Conservation (phyloP, 371 early-diverging fungal genomes). For the Syncephalis fuscata region DNA sequence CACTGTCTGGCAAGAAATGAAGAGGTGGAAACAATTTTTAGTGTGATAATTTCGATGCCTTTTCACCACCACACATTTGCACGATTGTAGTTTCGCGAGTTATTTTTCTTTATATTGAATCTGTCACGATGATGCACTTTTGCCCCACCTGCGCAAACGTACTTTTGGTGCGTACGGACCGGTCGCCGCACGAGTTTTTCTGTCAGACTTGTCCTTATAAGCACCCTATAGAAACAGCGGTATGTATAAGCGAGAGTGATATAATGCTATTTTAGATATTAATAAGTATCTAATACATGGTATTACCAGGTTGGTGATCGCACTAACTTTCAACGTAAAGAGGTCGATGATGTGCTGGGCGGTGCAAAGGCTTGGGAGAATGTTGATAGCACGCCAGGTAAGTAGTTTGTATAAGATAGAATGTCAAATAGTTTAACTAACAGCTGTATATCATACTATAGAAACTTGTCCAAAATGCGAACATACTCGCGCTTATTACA, state of each 20-base stretch:
- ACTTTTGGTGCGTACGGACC: not conserved
- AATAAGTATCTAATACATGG: too few relatives aligned
- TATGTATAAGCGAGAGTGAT: slow-evolving; percentile 8
- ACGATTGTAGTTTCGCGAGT: too few relatives aligned
- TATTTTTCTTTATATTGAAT: too few relatives aligned
- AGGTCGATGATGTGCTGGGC: slow-evolving; percentile 88
- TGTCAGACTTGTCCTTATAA: slow-evolving; percentile 85
- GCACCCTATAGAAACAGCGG: slow-evolving; percentile 39
- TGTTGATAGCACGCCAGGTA: slow-evolving; percentile 78
- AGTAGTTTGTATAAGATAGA: not conserved
- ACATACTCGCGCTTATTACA: slow-evolving; percentile 72
- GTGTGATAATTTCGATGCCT: too few relatives aligned
- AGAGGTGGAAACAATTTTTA: too few relatives aligned
- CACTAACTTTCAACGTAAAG: slow-evolving; percentile 48
- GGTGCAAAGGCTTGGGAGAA: slow-evolving; percentile 85
- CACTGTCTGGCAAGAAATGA: too few relatives aligned
- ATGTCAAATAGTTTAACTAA: not conserved
- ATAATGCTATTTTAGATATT: too few relatives aligned
- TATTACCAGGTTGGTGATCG: not conserved
- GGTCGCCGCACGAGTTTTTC: slow-evolving; percentile 20
- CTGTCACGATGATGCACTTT: not conserved
- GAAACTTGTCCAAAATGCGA: slow-evolving; percentile 81
- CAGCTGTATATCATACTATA: slow-evolving; percentile 6
- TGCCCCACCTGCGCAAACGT: not conserved
- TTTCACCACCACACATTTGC: too few relatives aligned